Conservation (phyloP, 805 yeast genomes). For the Sugiyamaella americana region DNA sequence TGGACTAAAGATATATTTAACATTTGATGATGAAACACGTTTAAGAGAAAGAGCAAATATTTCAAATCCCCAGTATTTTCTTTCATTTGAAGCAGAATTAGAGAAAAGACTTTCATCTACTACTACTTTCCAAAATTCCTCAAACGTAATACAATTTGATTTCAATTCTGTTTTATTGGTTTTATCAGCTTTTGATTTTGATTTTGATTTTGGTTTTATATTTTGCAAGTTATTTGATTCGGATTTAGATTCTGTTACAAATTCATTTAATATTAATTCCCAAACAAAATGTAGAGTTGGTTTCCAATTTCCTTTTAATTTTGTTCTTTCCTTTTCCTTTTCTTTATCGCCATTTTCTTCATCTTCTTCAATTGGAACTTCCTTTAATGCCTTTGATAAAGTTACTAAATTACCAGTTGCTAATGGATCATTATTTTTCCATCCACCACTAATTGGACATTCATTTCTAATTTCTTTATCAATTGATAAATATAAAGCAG, state of each 20-base stretch:
- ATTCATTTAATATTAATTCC: constrained; percentile 49
- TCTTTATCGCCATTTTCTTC: constrained; percentile 29
- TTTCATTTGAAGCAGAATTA: constrained; percentile 70
- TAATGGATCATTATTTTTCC: constrained; percentile 74
- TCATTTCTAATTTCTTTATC: constrained; percentile 28
- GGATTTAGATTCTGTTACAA: constrained; percentile 5
- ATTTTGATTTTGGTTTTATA: constrained; percentile 12
- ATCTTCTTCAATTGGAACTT: constrained; percentile 25
- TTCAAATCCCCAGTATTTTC: constrained; percentile 83
- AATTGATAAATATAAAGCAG: constrained; percentile 60
- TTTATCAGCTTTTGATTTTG: constrained; percentile 37
- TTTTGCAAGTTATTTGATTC: background rate
- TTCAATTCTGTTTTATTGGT: background rate
- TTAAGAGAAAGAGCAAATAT: constrained; percentile 50
- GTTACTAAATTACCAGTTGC: constrained; percentile 58
- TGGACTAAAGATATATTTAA: constrained; percentile 25
- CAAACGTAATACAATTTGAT: constrained; percentile 21
- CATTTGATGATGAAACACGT: constrained; percentile 21
- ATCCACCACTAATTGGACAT: constrained; percentile 29
- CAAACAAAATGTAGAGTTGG: constrained; percentile 74
- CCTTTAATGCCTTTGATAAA: constrained; percentile 53
- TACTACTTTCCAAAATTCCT: constrained; percentile 72
- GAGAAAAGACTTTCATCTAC: constrained; percentile 79
- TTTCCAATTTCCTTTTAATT: constrained; percentile 64
- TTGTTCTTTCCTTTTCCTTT: constrained; percentile 26